Evolutionary conservation across 2,329 filamentous ascomycete genomes (phyloP).

Genomic region (Colletotrichum camelliae): DNA sequence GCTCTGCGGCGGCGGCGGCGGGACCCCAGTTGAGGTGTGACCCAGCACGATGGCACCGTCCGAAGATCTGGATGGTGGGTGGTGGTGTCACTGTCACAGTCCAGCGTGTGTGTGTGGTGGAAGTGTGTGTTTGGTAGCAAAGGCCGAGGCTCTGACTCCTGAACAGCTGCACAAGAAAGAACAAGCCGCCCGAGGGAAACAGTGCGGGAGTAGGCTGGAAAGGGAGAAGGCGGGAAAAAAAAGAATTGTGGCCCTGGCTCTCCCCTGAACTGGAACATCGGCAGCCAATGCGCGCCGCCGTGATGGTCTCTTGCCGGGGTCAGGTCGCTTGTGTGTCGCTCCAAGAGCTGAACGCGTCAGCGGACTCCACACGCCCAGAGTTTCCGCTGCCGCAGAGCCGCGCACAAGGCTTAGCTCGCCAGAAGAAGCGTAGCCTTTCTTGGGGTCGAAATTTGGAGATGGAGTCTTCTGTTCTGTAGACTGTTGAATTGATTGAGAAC

Average conservation of each 20-base stretch:
- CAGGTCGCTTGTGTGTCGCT: neutral
- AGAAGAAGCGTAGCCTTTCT: neutral
- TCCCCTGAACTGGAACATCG: conserved; percentile 4
- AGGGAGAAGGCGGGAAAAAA: neutral
- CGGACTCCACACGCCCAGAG: conserved; percentile 11
- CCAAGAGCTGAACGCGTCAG: conserved; percentile 18
- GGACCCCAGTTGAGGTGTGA: conserved; percentile 3
- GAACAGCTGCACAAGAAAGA: neutral
- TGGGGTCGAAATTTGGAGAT: neutral
- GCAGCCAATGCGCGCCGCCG: neutral
- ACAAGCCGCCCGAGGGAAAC: neutral
- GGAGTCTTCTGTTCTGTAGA: neutral
- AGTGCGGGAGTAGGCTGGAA: neutral
- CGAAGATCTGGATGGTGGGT: neutral
- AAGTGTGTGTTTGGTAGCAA: neutral
- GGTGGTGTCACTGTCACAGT: neutral
- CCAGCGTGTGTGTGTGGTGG: neutral
- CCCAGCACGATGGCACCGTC: conserved; percentile 8
- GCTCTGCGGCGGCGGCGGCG: neutral
- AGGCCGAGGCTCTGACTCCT: neutral
- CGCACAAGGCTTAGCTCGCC: conserved; percentile 10
- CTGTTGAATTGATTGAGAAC: neutral
- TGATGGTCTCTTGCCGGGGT: neutral
- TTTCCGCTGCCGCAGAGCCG: conserved; percentile 20
- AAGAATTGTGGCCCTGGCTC: neutral